Evolutionary conservation across 1,284 basidiomycete species (phyloP).

Genomic region (Apiotrichum mycotoxinovorans): DNA sequence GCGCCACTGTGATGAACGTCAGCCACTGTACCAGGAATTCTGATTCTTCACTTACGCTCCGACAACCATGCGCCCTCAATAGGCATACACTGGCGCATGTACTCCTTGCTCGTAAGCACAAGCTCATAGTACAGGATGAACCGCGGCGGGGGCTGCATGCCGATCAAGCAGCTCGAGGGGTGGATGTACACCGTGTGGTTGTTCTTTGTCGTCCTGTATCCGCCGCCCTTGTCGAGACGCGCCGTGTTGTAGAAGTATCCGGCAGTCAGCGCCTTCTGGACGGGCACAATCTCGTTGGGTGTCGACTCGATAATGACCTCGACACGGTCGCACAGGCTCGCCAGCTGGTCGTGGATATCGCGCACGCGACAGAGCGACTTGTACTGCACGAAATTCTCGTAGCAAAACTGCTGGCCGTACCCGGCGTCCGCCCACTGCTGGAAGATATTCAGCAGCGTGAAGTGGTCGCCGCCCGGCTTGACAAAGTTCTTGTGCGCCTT

Average conservation of each 20-base stretch:
- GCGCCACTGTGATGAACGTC: slow-evolving; percentile 72
- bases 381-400: slow-evolving; percentile 96
- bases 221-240: slow-evolving; percentile 81
- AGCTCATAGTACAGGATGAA: slow-evolving; percentile 88
- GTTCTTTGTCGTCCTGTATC: slow-evolving; percentile 90
- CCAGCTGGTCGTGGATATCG: slow-evolving; percentile 92
- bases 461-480: slow-evolving; percentile 93
- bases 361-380: slow-evolving; percentile 90
- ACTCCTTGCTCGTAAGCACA: slow-evolving; percentile 58
- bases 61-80: slow-evolving; percentile 91
- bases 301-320: slow-evolving; percentile 85
- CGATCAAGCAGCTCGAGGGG: slow-evolving; percentile 91
- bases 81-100: slow-evolving; percentile 86
- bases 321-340: slow-evolving; percentile 90
- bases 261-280: slow-evolving; percentile 91
- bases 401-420: slow-evolving; percentile 87
- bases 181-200: slow-evolving; percentile 95
- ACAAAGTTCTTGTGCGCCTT: slow-evolving; percentile 96
- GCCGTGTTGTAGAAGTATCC: slow-evolving; percentile 97
- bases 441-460: slow-evolving; percentile 94
- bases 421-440: slow-evolving; percentile 98
- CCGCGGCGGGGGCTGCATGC: slow-evolving; percentile 87
- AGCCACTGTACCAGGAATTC: background rate
- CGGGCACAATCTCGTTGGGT: slow-evolving; percentile 85
- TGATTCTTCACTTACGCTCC: slow-evolving; percentile 61